These are phyloP conservation scores for Clavariopsis aquatica DNA, from an alignment of 495 filamentous ascomycete species.

Conservation along the genomic window DNA sequence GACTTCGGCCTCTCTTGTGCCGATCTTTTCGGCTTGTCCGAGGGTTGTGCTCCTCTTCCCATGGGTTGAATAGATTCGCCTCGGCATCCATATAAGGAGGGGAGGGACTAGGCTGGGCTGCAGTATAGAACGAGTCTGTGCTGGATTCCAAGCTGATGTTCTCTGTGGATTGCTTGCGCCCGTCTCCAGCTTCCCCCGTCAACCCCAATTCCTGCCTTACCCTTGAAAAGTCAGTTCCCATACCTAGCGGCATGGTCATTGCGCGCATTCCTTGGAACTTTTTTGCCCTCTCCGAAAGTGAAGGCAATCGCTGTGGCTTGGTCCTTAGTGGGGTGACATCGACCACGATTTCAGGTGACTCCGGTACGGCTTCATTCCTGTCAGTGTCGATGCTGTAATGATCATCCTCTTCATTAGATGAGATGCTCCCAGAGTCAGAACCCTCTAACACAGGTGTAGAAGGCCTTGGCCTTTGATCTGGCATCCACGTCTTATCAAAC, in stretches of 20 bases:
- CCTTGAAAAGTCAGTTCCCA: not conserved
- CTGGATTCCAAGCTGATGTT: constrained; percentile 56
- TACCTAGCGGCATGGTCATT: constrained; percentile 47
- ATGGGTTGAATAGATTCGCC: constrained; percentile 26
- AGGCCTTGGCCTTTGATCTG: constrained; percentile 35
- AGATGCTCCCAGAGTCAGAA: constrained; percentile 18
- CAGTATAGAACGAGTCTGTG: constrained; percentile 60
- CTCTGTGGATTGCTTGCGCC: constrained; percentile 35
- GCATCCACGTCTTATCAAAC: constrained; percentile 51
- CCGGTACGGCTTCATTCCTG: constrained; percentile 25
- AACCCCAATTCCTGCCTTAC: not conserved
- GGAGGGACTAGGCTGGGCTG: constrained; percentile 51
- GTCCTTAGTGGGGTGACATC: constrained; percentile 33
- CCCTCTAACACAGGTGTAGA: constrained; percentile 23
- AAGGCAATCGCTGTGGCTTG: constrained; percentile 2
- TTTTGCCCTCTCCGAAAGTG: constrained; percentile 27
- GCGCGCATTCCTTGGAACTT: constrained; percentile 43
- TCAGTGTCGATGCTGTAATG: constrained; percentile 30
- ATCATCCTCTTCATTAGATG: constrained; percentile 36
- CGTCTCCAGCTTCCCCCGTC: not conserved
- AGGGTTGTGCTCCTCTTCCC: constrained; percentile 8
- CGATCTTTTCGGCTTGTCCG: not conserved
- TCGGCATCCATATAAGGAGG: constrained; percentile 48
- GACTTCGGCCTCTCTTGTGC: constrained; percentile 22
- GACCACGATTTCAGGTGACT: constrained; percentile 7